These are phyloP conservation scores for Penicillium italicum DNA, from an alignment of 2,329 filamentous ascomycete species.

Conservation along the genomic window DNA sequence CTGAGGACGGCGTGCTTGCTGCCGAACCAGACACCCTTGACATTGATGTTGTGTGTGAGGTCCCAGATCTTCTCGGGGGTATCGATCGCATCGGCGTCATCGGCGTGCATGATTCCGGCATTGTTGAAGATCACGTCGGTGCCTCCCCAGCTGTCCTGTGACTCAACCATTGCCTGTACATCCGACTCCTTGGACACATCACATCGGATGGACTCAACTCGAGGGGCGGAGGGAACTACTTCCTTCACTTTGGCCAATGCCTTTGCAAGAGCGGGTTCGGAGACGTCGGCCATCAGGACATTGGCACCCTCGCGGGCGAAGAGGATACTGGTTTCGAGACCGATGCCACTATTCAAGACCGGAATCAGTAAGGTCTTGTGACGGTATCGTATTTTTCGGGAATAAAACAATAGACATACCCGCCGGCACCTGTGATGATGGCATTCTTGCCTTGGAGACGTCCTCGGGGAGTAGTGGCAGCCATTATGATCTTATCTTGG, in stretches of 20 bases:
- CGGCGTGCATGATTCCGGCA: slow-evolving; percentile 90
- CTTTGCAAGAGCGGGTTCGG: slow-evolving; percentile 70
- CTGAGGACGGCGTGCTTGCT: slow-evolving; percentile 86
- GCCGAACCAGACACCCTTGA: slow-evolving; percentile 97
- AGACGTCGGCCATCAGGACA: slow-evolving; percentile 83
- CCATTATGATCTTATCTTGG: slow-evolving; percentile 8
- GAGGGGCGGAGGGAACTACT: slow-evolving; percentile 54
- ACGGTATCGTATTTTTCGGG: background rate
- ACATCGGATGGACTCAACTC: slow-evolving; percentile 32
- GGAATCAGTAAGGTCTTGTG: background rate
- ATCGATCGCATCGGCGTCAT: slow-evolving; percentile 73
- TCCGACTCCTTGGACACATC: slow-evolving; percentile 85
- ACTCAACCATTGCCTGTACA: slow-evolving; percentile 69
- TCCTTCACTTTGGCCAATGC: slow-evolving; percentile 71
- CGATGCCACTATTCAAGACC: slow-evolving; percentile 63
- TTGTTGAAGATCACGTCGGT: slow-evolving; percentile 96
- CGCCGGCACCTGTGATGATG: slow-evolving; percentile 79
- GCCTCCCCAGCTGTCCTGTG: slow-evolving; percentile 78
- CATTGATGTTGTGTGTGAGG: slow-evolving; percentile 87
- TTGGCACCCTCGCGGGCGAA: slow-evolving; percentile 85
- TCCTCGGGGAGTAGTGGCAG: slow-evolving; percentile 13
- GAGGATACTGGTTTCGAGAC: slow-evolving; percentile 85
- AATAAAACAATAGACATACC: slow-evolving; percentile 51
- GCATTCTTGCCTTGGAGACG: slow-evolving; percentile 62
- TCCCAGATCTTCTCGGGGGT: slow-evolving; percentile 93